phyloP scores from a whole-genome alignment of 306 rosid species.

The apple (Malus domestica) region DNA sequence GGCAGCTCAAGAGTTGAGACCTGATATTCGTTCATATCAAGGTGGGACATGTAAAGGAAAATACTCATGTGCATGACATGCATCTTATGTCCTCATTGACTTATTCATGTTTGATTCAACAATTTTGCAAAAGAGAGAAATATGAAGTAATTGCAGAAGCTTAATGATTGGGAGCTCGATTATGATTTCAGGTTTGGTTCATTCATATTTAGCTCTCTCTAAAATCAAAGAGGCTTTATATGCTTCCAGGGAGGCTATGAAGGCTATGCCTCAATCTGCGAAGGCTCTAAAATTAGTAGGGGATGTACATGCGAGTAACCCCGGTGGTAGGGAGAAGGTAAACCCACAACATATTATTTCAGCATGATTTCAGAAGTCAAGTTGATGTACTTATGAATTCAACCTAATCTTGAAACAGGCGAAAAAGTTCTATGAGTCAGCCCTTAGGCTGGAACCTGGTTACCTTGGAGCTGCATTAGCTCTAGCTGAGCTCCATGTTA shows the following conservation, averaged over 20 bases:
- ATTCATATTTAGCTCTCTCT: slow-evolving; percentile 75
- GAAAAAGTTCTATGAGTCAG: slow-evolving; percentile 95
- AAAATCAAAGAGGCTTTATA: slow-evolving; percentile 92
- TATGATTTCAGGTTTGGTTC: slow-evolving; percentile 77
- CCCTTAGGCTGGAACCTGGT: slow-evolving; percentile 96
- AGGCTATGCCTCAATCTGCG: slow-evolving; percentile 99
- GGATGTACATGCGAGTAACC: slow-evolving; percentile 91
- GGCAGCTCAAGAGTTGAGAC: slow-evolving; percentile 94
- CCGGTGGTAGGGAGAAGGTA: slow-evolving; percentile 97
- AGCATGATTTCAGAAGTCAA: slow-evolving; percentile 15
- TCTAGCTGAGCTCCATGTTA: slow-evolving; percentile 96
- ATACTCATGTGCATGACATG: slow-evolving; percentile 14
- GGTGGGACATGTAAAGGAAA: slow-evolving; percentile 42
- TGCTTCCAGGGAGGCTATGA: slow-evolving; percentile 99
- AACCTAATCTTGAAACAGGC: slow-evolving; percentile 51
- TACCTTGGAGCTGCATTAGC: slow-evolving; percentile 99
- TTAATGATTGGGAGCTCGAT: slow-evolving; percentile 17
- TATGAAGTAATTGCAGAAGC: slow-evolving; percentile 8
- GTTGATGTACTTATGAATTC: slow-evolving; percentile 15
- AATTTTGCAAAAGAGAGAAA: slow-evolving; percentile 9
- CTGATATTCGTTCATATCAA: slow-evolving; percentile 98
- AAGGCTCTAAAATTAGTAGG: slow-evolving; percentile 96
- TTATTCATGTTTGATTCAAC: slow-evolving; percentile 12
- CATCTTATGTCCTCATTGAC: slow-evolving; percentile 11
- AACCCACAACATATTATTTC: slow-evolving; percentile 1